Evolutionary conservation across 2,329 filamentous ascomycete species (phyloP).

Genomic region (Phialemonium atrogriseum): DNA sequence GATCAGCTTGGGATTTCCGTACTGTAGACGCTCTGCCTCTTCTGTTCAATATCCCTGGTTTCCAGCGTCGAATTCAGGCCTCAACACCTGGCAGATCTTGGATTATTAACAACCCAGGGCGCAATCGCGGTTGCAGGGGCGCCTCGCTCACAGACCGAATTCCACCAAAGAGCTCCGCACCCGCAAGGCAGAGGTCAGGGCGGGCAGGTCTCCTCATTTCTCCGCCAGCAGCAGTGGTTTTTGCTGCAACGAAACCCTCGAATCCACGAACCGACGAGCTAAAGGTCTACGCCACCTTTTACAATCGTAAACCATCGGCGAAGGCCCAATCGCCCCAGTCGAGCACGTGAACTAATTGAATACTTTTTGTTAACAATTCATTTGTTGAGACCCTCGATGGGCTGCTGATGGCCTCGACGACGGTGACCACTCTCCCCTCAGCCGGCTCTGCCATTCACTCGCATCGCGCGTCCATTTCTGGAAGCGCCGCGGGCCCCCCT

Average conservation of each 20-base stretch:
- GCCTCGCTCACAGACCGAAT: no score
- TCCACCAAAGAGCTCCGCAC: no score
- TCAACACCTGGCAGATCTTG: not conserved
- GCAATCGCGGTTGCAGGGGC: not conserved
- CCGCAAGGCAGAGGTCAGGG: no score
- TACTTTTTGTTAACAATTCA: not conserved
- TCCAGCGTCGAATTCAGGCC: no score
- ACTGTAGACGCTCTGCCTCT: no score
- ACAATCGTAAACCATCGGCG: no score
- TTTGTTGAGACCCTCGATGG: constrained; percentile 8
- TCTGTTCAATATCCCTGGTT: no score
- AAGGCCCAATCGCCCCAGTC: no score
- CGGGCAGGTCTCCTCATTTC: no score
- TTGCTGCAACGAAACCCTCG: not conserved
- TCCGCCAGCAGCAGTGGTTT: not conserved
- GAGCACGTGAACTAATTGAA: not conserved
- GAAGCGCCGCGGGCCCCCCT: constrained; percentile 7
- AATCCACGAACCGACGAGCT: not conserved
- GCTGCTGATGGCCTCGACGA: constrained; percentile 29
- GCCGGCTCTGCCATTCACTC: constrained; percentile 12
- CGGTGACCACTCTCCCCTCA: constrained; percentile 19
- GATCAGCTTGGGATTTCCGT: no score
- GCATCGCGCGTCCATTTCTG: constrained; percentile 16
- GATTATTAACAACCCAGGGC: not conserved
- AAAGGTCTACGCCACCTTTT: no score